Base-by-base conservation (phyloP, 306 rosid genomes). In the Vigna unguiculata region DNA sequence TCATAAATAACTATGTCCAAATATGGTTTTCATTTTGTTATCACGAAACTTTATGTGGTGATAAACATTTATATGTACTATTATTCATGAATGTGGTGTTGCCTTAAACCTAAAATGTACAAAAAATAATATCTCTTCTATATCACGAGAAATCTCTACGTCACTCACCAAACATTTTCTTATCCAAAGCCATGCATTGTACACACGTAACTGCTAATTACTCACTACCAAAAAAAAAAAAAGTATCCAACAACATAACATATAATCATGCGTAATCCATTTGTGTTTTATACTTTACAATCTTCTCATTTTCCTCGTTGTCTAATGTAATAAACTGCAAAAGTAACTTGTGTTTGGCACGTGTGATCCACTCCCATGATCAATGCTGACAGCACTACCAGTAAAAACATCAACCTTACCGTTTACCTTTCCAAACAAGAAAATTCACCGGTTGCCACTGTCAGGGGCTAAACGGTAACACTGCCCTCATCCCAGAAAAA, bases 381-480 rank as follows among this genome's bases (percentile, higher is more conserved):
- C 30, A 48, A 1, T 64, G 25, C 47, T 64, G 71, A 61, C 46
- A 34, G 28, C 5, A 10, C 30, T 30, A 36, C 47, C 45, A 16
- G 69, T 45, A 19, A 60, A 22, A 72, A 68, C 71, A 32, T 15
- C 19, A 72, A 49, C 60, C 8, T 38, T 25, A 21, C 22, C n/a
- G 28, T 25, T 45, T 54, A 66, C 62, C 36, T 17, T 71, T 21
- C 57, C 52, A 21, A 6, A 13, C 36, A 5, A 32, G 67, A 32
- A 30, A 60, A 16, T 22, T 60, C 67, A 16, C 67, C 45, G 22
- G 67, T 32, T 32, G 16, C 22, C 67, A 16, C 19, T 32, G 43
- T 0, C 67, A 53, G 72, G 91, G 97, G 79, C 43, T 89, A 7
- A 68, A 59, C 0, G 0, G 97, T 88, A 81, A 86, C 48, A 41